Evolutionary conservation across 1,284 basidiomycete species (phyloP).

Genomic region (Microstroma glucosiphilum): DNA sequence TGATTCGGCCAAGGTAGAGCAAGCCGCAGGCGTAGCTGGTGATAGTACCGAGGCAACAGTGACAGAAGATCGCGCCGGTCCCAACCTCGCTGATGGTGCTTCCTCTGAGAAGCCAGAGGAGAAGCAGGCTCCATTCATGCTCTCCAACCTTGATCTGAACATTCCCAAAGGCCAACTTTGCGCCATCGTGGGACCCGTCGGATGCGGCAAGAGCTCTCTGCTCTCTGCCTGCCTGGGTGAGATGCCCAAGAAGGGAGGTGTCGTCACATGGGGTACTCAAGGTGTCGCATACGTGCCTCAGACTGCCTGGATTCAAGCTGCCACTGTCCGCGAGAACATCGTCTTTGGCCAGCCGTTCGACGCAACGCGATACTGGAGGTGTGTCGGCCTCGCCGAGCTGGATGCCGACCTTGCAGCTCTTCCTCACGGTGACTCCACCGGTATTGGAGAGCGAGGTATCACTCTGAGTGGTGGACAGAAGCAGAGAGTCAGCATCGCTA

Average conservation of each 20-base stretch:
- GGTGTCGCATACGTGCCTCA: conserved; percentile 71
- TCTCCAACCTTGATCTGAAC: conserved; percentile 26
- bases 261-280: conserved; percentile 40
- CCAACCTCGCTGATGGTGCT: conserved; percentile 12
- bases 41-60: conserved; percentile 19
- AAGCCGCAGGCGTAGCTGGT: conserved; percentile 15
- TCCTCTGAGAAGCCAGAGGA: conserved; percentile 15
- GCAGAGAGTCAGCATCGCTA: conserved; percentile 66
- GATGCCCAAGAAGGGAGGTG: conserved; percentile 36
- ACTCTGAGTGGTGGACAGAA: conserved; percentile 59
- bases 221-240: conserved; percentile 45
- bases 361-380: conserved; percentile 56
- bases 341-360: conserved; percentile 53
- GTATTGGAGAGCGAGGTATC: conserved; percentile 56
- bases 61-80: conserved; percentile 8
- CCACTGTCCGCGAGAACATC: conserved; percentile 59
- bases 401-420: conserved; percentile 64
- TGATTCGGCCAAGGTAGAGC: conserved; percentile 3
- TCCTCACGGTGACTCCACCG: conserved; percentile 68
- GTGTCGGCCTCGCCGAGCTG: conserved; percentile 36
- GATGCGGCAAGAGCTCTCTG: conserved; percentile 46
- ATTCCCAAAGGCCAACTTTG: conserved; percentile 34
- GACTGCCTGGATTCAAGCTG: conserved; percentile 82
- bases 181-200: conserved; percentile 47
- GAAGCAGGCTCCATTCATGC: conserved; percentile 32